Percentiles rank a stretch among this genome's conserved stretches.
Conservation (phyloP, 352 stramenopile genomes). For the Elongisporangium undulatum region DNA sequence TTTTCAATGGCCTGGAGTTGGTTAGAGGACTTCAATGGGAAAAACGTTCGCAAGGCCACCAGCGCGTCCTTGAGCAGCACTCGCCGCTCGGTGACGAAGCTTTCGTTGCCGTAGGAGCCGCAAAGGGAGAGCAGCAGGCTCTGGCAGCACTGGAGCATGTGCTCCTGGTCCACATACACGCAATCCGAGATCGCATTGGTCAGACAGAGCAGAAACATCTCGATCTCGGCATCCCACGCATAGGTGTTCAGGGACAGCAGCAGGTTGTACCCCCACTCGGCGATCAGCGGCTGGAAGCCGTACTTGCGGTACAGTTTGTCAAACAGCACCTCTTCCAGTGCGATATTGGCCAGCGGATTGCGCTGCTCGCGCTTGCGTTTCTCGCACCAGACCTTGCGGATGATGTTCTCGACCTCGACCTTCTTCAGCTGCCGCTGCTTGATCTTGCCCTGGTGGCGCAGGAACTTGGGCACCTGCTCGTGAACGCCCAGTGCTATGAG, state of each 20-base stretch:
- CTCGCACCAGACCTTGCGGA: conserved; percentile 72
- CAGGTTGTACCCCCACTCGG: conserved; percentile 87
- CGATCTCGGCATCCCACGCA: conserved; percentile 73
- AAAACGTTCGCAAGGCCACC: conserved; percentile 69
- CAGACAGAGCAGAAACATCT: conserved; percentile 71
- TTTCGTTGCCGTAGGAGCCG: conserved; percentile 50
- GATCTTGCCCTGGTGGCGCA: conserved; percentile 74
- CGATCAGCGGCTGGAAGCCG: conserved; percentile 74
- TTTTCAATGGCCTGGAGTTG: conserved; percentile 78
- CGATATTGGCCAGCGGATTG: conserved; percentile 35
- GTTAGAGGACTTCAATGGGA: conserved; percentile 65
- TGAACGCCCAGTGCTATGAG: conserved; percentile 56
- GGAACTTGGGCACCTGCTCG: conserved; percentile 54
- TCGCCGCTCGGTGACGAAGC: conserved; percentile 40
- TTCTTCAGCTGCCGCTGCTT: conserved; percentile 62
- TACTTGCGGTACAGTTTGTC: conserved; percentile 79
- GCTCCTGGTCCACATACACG: conserved; percentile 70
- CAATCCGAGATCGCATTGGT: conserved; percentile 63
- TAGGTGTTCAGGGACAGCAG: conserved; percentile 59
- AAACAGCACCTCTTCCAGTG: conserved; percentile 65
- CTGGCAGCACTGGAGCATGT: conserved; percentile 52
- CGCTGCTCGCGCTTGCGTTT: conserved; percentile 65
- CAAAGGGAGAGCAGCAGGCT: conserved; percentile 39
- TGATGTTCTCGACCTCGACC: conserved; percentile 50
- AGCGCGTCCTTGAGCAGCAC: conserved; percentile 74